phyloP scores from a whole-genome alignment of 176 grass and related monocot species.

The Oropetium thomaeum region DNA sequence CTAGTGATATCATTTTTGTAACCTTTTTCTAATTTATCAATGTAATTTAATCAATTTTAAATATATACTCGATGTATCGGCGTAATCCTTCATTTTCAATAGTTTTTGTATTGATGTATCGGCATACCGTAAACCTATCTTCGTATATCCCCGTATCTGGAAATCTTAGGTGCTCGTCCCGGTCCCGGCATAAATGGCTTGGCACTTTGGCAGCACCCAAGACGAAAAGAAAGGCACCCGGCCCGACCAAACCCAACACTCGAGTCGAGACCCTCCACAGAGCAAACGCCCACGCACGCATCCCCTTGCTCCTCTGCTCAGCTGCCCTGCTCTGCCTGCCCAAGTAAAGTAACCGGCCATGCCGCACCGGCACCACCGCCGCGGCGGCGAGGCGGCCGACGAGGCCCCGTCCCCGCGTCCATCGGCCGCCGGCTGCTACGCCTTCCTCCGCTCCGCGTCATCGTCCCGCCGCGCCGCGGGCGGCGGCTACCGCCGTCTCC shows the following conservation, averaged over 20 bases:
- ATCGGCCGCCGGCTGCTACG: conserved; percentile 43
- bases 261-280: neutral
- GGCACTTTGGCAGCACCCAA: neutral
- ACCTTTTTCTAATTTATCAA: too few relatives aligned
- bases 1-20: too few relatives aligned
- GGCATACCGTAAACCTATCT: too few relatives aligned
- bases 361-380: conserved; percentile 3
- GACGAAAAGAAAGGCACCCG: conserved; percentile 10
- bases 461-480: neutral
- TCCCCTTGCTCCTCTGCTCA: neutral
- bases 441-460: conserved; percentile 49
- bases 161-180: too few relatives aligned
- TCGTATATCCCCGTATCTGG: too few relatives aligned
- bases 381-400: neutral
- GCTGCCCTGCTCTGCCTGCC: neutral
- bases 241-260: neutral
- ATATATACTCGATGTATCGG: too few relatives aligned
- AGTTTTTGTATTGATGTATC: too few relatives aligned
- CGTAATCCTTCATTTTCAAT: too few relatives aligned
- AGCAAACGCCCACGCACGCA: neutral
- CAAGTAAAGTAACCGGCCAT: conserved; percentile 15
- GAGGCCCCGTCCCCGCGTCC: conserved; percentile 34
- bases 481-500: conserved; percentile 23
- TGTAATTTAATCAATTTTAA: too few relatives aligned
- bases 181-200: neutral